Percentiles rank a stretch among this genome's conserved stretches.
Evolutionary conservation across 305 asterid species (phyloP).

Genomic region (Plantago coronopus): DNA sequence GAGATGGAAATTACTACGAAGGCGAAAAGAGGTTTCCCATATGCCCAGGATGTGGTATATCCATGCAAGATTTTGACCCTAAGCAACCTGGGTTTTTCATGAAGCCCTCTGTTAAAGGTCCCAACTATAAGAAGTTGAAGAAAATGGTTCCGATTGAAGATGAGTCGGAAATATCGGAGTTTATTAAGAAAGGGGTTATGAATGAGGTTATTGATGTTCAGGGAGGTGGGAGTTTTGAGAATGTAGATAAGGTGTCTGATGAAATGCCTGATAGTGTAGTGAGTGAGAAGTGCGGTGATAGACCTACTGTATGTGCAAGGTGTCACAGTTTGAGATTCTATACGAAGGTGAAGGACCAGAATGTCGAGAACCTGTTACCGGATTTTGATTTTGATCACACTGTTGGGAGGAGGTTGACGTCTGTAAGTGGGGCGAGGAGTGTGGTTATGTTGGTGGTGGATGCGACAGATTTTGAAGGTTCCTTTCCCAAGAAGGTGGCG

Average conservation of each 20-base stretch:
- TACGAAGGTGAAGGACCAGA: constrained; percentile 58
- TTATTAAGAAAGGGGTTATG: constrained; percentile 51
- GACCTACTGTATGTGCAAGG: constrained; percentile 70
- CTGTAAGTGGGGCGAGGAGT: constrained; percentile 53
- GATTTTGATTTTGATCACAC: constrained; percentile 87
- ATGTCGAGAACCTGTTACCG: constrained; percentile 69
- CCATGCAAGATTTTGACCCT: constrained; percentile 68
- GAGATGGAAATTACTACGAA: constrained; percentile 87
- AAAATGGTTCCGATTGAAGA: constrained; percentile 48
- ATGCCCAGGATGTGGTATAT: constrained; percentile 86
- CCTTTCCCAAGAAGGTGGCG: constrained; percentile 77
- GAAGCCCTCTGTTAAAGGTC: constrained; percentile 42
- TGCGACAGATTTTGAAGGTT: constrained; percentile 82
- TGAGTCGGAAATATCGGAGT: constrained; percentile 59
- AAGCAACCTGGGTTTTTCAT: constrained; percentile 63
- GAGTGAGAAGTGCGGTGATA: constrained; percentile 23
- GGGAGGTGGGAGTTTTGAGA: constrained; percentile 23
- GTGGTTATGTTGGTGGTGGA: constrained; percentile 79
- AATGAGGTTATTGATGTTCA: constrained; percentile 41
- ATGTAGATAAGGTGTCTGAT: constrained; percentile 30
- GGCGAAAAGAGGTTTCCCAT: constrained; percentile 33
- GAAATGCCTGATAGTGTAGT: constrained; percentile 22
- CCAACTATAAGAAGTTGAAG: constrained; percentile 43
- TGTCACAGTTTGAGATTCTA: constrained; percentile 79
- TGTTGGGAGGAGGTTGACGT: constrained; percentile 70